Base-by-base conservation (phyloP, 31 red algal genomes). In the Odonthalia washingtoniensis region DNA sequence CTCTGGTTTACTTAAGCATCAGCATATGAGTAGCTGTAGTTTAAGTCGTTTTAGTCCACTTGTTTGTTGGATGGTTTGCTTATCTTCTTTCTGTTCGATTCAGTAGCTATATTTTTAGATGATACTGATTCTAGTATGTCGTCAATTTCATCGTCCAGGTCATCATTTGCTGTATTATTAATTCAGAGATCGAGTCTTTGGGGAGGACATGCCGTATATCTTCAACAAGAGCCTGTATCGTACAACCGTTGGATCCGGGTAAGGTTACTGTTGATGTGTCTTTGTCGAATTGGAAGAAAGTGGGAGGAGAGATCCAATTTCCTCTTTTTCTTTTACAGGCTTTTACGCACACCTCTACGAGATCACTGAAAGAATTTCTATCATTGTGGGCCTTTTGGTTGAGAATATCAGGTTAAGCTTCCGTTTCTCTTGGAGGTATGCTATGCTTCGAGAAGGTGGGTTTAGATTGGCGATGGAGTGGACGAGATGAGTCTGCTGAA, bases 351-450 rank as follows among this genome's bases (percentile, higher is more conserved):
- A 57, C 49, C 49, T 57, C 49, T 14, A 57, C 49, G 12, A 57
- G 21, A 57, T 57, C 49, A 57, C 49, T 21, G 49, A 9, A 57
- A 14, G 49, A 21, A 57, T 57, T 21, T 9, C 12, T 57, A 57
- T 57, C 12, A 14, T 57, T 57, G 12, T 57, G 12, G 49, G 49
- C 28, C 28, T 36, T 28, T 87, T 77, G 18, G 24, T 62, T 16
- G 1, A 0, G 35, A 87, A 18, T 40, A 87, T 87, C 30, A 75
- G 68, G 5, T 41, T 75, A 3, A 87, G 41, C 26, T 87, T 87
- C 32, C 32, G 70, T 44, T 65, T 64, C 18, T 21, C 45, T 75
- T 40, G 44, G 43, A 87, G 17, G 33, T 40, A 30, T 30, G 17
- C 18, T 75, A 70, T 31, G 83, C 70, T 35, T 76, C 37, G 30